Conservation (phyloP, 257 asterid genomes). For the Catharanthus roseus region DNA sequence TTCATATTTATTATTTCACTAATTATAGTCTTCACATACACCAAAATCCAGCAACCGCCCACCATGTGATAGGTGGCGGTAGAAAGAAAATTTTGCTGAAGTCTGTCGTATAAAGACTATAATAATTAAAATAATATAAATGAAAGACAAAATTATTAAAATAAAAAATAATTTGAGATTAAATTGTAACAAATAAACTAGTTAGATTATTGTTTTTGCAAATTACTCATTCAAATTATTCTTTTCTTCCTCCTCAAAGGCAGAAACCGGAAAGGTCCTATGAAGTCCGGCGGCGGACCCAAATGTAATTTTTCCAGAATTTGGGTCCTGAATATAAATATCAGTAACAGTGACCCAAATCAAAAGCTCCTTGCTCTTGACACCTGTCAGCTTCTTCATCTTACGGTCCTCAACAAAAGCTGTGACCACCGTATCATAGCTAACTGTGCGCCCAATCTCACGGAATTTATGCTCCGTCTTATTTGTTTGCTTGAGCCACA, state of each 20-base stretch:
- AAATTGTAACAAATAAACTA: too few species aligned
- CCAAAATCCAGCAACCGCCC: too few species aligned
- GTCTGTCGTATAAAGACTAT: too few species aligned
- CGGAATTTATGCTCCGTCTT: conserved; percentile 13
- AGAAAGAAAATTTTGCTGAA: too few species aligned
- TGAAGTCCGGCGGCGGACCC: conserved; percentile 19
- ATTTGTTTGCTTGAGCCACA: conserved; percentile 24
- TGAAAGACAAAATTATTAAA: too few species aligned
- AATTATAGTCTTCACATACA: too few species aligned
- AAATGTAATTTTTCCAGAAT: conserved; percentile 17
- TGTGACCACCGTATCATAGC: conserved; percentile 24
- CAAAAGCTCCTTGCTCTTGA: conserved; percentile 23
- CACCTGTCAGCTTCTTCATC: conserved; percentile 24
- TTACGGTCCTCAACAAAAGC: conserved; percentile 22
- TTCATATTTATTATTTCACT: too few species aligned
- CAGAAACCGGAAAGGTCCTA: conserved; percentile 20
- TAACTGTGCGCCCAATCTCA: conserved; percentile 9
- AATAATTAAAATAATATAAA: too few species aligned
- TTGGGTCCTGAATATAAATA: conserved; percentile 18
- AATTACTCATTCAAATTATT: too few species aligned
- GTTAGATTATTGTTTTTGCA: too few species aligned
- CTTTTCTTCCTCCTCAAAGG: conserved; percentile 21
- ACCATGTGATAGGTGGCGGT: too few species aligned
- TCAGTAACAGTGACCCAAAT: conserved; percentile 24
- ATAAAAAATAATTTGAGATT: too few species aligned